Conservation (phyloP, 2,329 filamentous ascomycete species). For the Ustilaginoidea virens region DNA sequence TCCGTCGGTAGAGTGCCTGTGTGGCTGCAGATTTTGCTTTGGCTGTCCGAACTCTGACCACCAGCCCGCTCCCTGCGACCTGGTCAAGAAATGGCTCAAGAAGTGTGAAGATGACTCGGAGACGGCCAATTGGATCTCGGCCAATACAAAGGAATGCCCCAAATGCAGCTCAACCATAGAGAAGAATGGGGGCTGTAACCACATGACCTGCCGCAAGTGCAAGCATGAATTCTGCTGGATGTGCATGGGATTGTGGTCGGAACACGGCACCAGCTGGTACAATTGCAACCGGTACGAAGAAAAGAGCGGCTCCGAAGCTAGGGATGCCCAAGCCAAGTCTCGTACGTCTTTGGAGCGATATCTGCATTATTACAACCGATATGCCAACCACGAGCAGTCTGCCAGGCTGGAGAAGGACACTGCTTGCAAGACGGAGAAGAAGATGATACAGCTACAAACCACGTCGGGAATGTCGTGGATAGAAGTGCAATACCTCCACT, state of each 20-base stretch:
- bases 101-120: constrained; percentile 98
- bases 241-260: constrained; percentile 98
- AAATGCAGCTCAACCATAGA: constrained; percentile 95
- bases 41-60: constrained; percentile 83
- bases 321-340: constrained; percentile 83
- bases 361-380: constrained; percentile 96
- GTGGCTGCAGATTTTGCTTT: constrained; percentile 85
- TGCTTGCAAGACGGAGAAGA: constrained; percentile 92
- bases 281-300: constrained; percentile 97
- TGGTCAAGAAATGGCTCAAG: constrained; percentile 93
- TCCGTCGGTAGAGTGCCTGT: constrained; percentile 75
- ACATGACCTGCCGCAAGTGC: constrained; percentile 95
- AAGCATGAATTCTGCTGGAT: constrained; percentile 99
- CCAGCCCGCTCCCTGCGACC: constrained; percentile 76
- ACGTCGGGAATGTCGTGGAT: constrained; percentile 97
- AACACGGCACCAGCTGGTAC: constrained; percentile 98
- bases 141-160: constrained; percentile 96
- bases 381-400: constrained; percentile 96
- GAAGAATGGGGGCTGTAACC: constrained; percentile 96
- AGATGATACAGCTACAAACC: constrained; percentile 93
- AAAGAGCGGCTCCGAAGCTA: constrained; percentile 79
- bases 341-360: constrained; percentile 89
- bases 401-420: constrained; percentile 94
- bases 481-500: constrained; percentile 91
- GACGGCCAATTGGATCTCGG: constrained; percentile 98